Evolutionary conservation across 352 stramenopile species (phyloP).

Genomic region (Pythium angustatum): DNA sequence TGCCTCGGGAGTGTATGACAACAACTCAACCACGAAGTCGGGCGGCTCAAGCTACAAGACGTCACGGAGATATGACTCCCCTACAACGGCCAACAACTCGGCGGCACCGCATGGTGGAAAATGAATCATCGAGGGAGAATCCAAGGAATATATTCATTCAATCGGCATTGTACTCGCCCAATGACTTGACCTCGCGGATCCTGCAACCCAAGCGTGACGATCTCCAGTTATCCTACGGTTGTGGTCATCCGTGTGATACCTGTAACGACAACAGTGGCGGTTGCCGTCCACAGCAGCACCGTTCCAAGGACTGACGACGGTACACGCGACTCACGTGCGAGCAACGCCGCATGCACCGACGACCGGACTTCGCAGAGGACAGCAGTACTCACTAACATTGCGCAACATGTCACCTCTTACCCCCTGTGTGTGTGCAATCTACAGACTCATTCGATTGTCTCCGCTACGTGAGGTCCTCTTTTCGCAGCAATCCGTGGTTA

Average conservation of each 20-base stretch:
- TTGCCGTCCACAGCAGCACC: no score
- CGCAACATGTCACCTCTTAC: slow-evolving; percentile 2
- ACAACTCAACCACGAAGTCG: not conserved
- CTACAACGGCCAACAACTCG: slow-evolving; percentile 9
- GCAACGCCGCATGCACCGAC: not conserved
- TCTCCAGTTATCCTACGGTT: no score
- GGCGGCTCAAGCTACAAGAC: not conserved
- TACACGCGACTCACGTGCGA: no score
- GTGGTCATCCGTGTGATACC: no score
- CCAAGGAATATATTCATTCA: no score
- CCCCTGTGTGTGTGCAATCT: not conserved
- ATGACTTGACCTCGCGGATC: not conserved
- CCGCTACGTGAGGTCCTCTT: slow-evolving; percentile 1
- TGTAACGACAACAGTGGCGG: no score
- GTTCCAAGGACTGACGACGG: no score
- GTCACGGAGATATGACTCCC: slow-evolving; percentile 12
- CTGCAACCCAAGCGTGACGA: not conserved
- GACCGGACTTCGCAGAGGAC: not conserved
- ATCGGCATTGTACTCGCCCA: not conserved
- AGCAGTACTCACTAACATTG: slow-evolving; percentile 7
- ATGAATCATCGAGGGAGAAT: no score
- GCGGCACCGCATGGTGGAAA: not conserved
- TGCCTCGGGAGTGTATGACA: slow-evolving; percentile 3
- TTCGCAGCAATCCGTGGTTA: not conserved
- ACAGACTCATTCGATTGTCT: slow-evolving; percentile 1